Conservation (phyloP, 2,329 filamentous ascomycete species). For the Grosmannia serpens region DNA sequence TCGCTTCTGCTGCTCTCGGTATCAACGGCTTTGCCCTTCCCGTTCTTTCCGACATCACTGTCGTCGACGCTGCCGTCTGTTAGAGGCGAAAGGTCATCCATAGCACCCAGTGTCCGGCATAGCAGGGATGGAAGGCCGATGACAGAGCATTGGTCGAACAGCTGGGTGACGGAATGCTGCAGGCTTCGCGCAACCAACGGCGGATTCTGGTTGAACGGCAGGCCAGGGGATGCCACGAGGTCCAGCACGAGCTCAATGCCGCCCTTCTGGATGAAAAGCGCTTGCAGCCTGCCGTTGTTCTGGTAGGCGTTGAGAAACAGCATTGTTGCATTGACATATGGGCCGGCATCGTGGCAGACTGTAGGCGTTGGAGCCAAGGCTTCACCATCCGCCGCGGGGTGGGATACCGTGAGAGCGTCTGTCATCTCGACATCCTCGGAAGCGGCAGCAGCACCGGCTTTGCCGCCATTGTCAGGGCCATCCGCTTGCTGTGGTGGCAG, state of each 20-base stretch:
- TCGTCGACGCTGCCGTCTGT: conserved; percentile 21
- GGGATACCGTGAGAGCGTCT: conserved; percentile 27
- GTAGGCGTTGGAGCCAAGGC: not conserved
- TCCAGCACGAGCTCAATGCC: conserved; percentile 79
- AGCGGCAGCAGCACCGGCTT: conserved; percentile 9
- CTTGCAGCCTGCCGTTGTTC: conserved; percentile 60
- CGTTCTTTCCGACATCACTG: not conserved
- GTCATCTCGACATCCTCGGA: conserved; percentile 55
- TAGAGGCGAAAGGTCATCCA: conserved; percentile 58
- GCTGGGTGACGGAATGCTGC: conserved; percentile 59
- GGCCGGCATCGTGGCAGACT: conserved; percentile 34
- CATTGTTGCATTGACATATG: conserved; percentile 64
- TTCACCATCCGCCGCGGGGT: not conserved
- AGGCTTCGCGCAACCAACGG: conserved; percentile 58
- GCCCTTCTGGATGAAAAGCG: conserved; percentile 63
- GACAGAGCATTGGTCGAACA: conserved; percentile 72
- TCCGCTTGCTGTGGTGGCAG: conserved; percentile 35
- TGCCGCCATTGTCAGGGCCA: conserved; percentile 15
- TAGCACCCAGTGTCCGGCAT: conserved; percentile 56
- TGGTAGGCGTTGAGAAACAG: conserved; percentile 69
- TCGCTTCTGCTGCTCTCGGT: not conserved
- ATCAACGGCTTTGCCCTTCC: not conserved
- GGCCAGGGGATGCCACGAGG: conserved; percentile 68
- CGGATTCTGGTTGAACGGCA: conserved; percentile 63
- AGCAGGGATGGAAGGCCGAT: conserved; percentile 73